These are phyloP conservation scores for Dysphania ambrosioides DNA, from an alignment of 148 eudicot genomes.

Conservation along the genomic window DNA sequence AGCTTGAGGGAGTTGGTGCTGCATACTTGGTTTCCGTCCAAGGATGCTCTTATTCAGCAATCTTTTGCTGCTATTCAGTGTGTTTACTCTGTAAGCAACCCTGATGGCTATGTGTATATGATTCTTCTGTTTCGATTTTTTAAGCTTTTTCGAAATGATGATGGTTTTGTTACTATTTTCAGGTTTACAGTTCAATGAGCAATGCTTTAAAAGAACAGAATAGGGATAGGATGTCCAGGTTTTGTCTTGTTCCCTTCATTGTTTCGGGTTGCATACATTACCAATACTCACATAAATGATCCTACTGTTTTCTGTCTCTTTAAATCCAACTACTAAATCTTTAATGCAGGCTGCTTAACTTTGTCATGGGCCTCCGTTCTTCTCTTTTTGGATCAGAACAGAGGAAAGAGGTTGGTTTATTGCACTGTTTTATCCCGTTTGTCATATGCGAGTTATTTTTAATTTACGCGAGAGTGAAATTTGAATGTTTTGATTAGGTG, in stretches of 20 bases:
- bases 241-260: constrained; percentile 18
- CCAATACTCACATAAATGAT: constrained; percentile 3
- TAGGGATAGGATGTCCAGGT: constrained; percentile 59
- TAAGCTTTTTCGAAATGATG: constrained; percentile 1
- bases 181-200: constrained; percentile 68
- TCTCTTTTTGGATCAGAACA: constrained; percentile 56
- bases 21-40: constrained; percentile 45
- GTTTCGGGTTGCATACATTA: not conserved
- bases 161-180: constrained; percentile 3
- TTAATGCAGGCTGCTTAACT: constrained; percentile 57
- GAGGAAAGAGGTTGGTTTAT: constrained; percentile 61
- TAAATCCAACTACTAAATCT: not conserved
- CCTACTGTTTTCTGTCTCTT: constrained; percentile 2
- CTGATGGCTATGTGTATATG: too few species aligned
- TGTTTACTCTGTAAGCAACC: constrained; percentile 56
- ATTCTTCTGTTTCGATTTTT: not conserved
- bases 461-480: not conserved
- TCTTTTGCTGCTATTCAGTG: constrained; percentile 52
- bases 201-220: constrained; percentile 51
- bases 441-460: not conserved
- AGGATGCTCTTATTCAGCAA: constrained; percentile 53
- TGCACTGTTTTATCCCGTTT: not conserved
- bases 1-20: constrained; percentile 43
- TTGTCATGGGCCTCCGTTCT: constrained; percentile 45
- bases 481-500: constrained; percentile 37